Evolutionary conservation across 2,329 filamentous ascomycete species (phyloP).

Genomic region (Fusarium sacchari): DNA sequence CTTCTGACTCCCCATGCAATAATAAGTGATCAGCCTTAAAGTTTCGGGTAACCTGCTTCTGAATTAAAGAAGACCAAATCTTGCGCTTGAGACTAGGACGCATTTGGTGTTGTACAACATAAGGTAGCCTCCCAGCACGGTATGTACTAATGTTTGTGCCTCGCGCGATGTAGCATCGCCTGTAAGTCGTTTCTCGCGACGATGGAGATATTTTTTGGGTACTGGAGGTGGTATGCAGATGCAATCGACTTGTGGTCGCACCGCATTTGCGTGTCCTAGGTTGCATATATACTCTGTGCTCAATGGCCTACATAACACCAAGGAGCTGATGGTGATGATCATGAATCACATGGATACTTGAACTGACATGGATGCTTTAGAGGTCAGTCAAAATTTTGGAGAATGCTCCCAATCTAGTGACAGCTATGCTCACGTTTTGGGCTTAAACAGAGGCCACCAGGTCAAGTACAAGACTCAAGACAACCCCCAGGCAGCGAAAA

Average conservation of each 20-base stretch:
- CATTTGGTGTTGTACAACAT: background rate
- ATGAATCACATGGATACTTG: background rate
- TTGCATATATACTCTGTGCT: slow-evolving; percentile 9
- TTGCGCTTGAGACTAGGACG: background rate
- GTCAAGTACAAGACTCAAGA: background rate
- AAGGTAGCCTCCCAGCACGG: background rate
- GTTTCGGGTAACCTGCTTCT: background rate
- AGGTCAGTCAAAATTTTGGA: background rate
- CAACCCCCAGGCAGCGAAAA: background rate
- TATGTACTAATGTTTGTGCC: slow-evolving; percentile 1
- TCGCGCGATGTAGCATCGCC: slow-evolving; percentile 11
- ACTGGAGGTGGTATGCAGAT: background rate
- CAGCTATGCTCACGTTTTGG: background rate
- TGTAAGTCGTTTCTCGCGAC: slow-evolving; percentile 1
- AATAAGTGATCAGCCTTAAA: background rate
- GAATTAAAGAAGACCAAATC: background rate
- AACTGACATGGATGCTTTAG: background rate
- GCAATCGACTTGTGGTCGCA: slow-evolving; percentile 14
- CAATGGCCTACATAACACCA: background rate
- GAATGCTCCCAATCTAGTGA: background rate
- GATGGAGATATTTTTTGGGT: background rate
- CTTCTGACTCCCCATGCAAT: background rate
- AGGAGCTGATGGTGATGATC: background rate
- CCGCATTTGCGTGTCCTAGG: slow-evolving; percentile 4
- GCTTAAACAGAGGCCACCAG: background rate